Evolutionary conservation across 345 rosid species (phyloP).

Genomic region (Adansonia digitata): DNA sequence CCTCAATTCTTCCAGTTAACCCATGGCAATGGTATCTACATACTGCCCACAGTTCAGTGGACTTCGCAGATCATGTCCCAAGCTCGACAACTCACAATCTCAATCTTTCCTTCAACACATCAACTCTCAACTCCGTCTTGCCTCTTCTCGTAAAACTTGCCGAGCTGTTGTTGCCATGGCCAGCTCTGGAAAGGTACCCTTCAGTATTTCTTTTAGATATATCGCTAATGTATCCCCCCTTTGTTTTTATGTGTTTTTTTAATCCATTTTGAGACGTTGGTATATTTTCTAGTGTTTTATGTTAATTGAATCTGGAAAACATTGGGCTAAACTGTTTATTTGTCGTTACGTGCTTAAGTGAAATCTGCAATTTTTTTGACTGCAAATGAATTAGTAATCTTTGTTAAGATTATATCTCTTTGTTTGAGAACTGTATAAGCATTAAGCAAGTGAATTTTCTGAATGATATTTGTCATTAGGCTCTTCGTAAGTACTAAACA

Average conservation of each 20-base stretch:
- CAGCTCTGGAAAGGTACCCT: constrained; percentile 75
- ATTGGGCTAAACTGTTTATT: neutral
- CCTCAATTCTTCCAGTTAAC: neutral
- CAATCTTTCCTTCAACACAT: constrained; percentile 44
- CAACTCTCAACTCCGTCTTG: constrained; percentile 43
- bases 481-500: neutral
- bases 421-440: neutral
- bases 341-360: neutral
- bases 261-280: neutral
- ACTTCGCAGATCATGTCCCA: constrained; percentile 45
- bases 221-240: neutral
- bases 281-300: neutral
- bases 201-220: neutral
- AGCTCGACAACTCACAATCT: constrained; percentile 32
- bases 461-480: neutral
- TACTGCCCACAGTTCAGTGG: constrained; percentile 52
- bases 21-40: constrained; percentile 57
- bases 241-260: neutral
- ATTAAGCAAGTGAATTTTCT: neutral
- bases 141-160: constrained; percentile 49
- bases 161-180: constrained; percentile 80
- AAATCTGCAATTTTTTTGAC: neutral
- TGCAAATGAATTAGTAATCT: neutral
- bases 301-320: neutral
- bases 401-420: neutral